Evolutionary conservation across 352 stramenopile species (phyloP), one percentile per base, ranked within the genome.

Genomic region (Phytophthora ramorum): DNA sequence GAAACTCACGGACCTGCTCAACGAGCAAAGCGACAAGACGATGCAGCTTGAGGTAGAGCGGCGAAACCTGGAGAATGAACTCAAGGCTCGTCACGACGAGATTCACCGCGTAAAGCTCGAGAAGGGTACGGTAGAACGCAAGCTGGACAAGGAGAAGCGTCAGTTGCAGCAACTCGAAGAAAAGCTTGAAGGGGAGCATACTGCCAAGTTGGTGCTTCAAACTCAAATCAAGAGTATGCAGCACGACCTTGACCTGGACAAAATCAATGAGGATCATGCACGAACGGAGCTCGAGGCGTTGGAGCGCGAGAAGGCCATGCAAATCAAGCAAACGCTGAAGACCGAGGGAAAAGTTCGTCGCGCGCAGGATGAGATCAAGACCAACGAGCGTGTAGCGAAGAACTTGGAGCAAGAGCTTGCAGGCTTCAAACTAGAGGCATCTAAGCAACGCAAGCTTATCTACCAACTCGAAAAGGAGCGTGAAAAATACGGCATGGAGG

Each of bases 381-480:
- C 97, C 30, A 97, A 97, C 35, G 94, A 98, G 55, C 89, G 91
- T 24, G 87, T 98, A 24, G 89, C 91, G 20, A 95, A 92, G 62
- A 93, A 93, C 47, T 66, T 95, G 22, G 83, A 94, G 50, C 83
- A 93, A 56, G 87, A 96, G 53, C 72, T 95, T 9, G 87, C 87
- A 30, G 83, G 79, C 16, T 93, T 93, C 68, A 95, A 97, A 71
- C 64, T 82, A 13, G 85, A 98, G 73, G 89, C 89, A 0, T 67
- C 81, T 3, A 97, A 97, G 64, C 88, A 97, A 66, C 79, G 89
- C 37, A 97, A 97, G 66, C 71, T 96, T 19, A 94, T 97, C 20
- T 96, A 96, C 47, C 85, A 97, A 54, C 78, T 98, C 4, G 95
- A 98, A 75, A 96, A 97, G 58, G 93, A 98, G 65, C 87, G 92